Base-by-base conservation (phyloP, 1,284 basidiomycete genomes). In the Filobasidium uniguttulatum region DNA sequence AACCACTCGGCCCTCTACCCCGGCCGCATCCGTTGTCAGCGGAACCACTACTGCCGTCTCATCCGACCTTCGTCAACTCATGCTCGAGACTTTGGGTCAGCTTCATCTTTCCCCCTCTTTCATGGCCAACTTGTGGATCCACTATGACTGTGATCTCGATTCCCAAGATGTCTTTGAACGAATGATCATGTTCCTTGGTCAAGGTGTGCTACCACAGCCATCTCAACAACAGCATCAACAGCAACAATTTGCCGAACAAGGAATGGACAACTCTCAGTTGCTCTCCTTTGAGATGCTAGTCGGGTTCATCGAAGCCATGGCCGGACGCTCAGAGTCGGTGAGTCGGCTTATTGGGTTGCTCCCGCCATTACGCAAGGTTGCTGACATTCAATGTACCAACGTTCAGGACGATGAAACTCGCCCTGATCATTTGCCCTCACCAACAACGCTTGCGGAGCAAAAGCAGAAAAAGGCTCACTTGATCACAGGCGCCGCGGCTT, bases 81-180 rank as follows among this genome's bases (percentile, higher is more conserved):
- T 96, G 62, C 73, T 98, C 52, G 94, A 97, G 68, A 85, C 85
- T 1, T 71, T 98, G 26, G 77, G 77, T 45, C 82, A 88, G 53
- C 79, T 96, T 44, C 82, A 83, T 26, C 60, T 61, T 12, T 69
- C 64, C 44, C 78, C 83, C 1, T 83, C 82, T 61, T 91, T 93
- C 69, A 88, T 96, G 82, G 87, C 94, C 40, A 88, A 96, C 62
- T 73, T 97, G 9, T 99, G 88, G 73, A 77, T 81, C 52, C 98
- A 98, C 67, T 98, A 94, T 67, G 94, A 99, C 66, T 97, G 90
- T 64, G 86, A 96, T 61, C 81, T 85, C 56, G 91, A 97, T 62
- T 91, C 86, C 67, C 91, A 97, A 71, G 91, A 98, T 64, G 71
- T 98, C 52, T 96, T 93, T 61, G 90, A 97, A 64, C 75, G 85